Conservation (phyloP, 345 rosid species). For the Cardamine chenopodiifolia region DNA sequence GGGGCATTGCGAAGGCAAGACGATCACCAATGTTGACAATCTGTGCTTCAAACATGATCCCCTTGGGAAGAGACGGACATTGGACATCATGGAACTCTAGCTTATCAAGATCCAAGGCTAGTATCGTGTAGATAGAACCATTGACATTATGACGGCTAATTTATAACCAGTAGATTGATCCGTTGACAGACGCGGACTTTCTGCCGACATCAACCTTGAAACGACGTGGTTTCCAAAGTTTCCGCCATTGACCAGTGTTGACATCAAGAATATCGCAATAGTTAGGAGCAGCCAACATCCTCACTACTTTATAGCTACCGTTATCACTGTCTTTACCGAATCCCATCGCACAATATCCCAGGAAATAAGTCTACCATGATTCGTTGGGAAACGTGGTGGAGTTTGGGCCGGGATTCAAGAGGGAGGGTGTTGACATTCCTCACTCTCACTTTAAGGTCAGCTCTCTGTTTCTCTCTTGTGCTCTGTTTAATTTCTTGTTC, state of each 20-base stretch:
- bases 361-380: slow-evolving; percentile 16
- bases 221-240: slow-evolving; percentile 1
- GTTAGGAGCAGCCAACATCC: background rate
- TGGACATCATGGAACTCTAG: background rate
- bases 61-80: background rate
- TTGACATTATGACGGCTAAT: background rate
- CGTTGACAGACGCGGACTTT: background rate
- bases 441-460: no score
- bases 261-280: slow-evolving; percentile 20
- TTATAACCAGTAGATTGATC: slow-evolving; percentile 14
- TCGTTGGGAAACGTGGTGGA: background rate
- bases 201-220: background rate
- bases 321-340: background rate
- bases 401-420: no score
- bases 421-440: no score
- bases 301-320: background rate
- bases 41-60: slow-evolving; percentile 17
- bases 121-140: slow-evolving; percentile 16
- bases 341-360: slow-evolving; percentile 5
- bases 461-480: no score
- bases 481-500: no score
- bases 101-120: slow-evolving; percentile 1
- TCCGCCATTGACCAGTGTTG: slow-evolving; percentile 17
- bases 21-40: slow-evolving; percentile 8
- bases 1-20: slow-evolving; percentile 9